Evolutionary conservation across 1,284 basidiomycete species (phyloP), one percentile per base, ranked within the genome.

Genomic region (Leccinum fuscescens): DNA sequence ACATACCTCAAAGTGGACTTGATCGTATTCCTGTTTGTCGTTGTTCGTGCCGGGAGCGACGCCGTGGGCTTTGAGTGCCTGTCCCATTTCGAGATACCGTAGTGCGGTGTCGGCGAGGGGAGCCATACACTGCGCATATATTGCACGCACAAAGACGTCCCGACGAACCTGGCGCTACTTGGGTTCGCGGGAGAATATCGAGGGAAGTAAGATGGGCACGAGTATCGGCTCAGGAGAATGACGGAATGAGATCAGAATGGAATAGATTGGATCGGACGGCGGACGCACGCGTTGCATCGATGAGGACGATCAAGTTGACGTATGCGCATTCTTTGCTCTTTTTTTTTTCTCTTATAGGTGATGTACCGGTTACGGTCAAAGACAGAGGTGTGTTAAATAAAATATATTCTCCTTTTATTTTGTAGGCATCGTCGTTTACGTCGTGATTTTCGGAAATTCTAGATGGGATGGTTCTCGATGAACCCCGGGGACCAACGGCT

Each of bases 41-140:
- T 60, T 64, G 44, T 70, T 74, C 14, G 58, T 50, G 5, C 73
- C 74, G 2, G 83, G 78, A 12, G 80, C 75, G 1, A 88, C 70
- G 0, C 92, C 90, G 62, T 93, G 90, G 0, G 88, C 89, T 69
- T 91, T 90, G 66, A 96, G 78, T 51, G 49, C 49, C 49, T 51
- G 49, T n/a, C 49, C 49, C 86, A 98, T 92, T 72, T 98, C 94
- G 46, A 98, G 79, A 72, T 94, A 96, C 56, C 90, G 82, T 56
- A 89, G 82, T 1, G 93, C 93, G 0, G 89, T 90, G 62, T 94
- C 49, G 9, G 95, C 93, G 1, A 99, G 79, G 14, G 88, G 83
- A 0, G 91, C 89, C 20, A 99, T 87, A 64, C 90, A 92, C 64
- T 93, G 89, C 15, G 95, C 96, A 74, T 95, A 96, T 33, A 88